Evolutionary conservation across 306 rosid species (phyloP).

Genomic region (Ammopiptanthus mongolicus): DNA sequence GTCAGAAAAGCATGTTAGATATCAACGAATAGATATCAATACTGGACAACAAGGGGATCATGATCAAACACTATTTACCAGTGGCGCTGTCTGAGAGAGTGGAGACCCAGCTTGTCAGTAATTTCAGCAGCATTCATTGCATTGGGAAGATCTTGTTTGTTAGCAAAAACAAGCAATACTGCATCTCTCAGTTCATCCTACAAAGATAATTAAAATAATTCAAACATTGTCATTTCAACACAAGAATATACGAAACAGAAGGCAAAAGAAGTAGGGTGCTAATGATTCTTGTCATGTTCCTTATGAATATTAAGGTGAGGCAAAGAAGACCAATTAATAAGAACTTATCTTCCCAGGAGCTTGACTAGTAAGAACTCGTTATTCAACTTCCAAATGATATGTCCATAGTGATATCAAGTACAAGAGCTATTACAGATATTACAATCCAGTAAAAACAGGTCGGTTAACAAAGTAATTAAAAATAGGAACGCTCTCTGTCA

Average conservation of each 20-base stretch:
- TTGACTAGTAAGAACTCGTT: not conserved
- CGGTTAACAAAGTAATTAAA: not conserved
- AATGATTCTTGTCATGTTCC: not conserved
- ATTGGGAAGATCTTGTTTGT: slow-evolving; percentile 88
- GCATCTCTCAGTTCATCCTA: slow-evolving; percentile 90
- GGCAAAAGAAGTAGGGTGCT: not conserved
- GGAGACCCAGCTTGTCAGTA: slow-evolving; percentile 87
- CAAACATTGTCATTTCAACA: not conserved
- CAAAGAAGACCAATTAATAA: not conserved
- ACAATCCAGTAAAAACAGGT: not conserved
- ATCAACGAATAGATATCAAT: not conserved
- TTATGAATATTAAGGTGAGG: not conserved
- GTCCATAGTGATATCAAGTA: not conserved
- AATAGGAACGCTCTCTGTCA: not conserved
- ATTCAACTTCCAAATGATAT: not conserved
- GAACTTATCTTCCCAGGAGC: not conserved
- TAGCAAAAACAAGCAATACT: slow-evolving; percentile 80
- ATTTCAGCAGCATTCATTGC: slow-evolving; percentile 95
- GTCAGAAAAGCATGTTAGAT: slow-evolving; percentile 10
- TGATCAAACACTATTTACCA: slow-evolving; percentile 38
- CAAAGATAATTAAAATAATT: not conserved
- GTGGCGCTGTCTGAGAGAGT: slow-evolving; percentile 88
- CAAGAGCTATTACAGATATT: not conserved
- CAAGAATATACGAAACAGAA: not conserved
- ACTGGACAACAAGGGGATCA: not conserved